Evolutionary conservation across 768 basidiomycete species (phyloP).

Genomic region (Russula abietina): DNA sequence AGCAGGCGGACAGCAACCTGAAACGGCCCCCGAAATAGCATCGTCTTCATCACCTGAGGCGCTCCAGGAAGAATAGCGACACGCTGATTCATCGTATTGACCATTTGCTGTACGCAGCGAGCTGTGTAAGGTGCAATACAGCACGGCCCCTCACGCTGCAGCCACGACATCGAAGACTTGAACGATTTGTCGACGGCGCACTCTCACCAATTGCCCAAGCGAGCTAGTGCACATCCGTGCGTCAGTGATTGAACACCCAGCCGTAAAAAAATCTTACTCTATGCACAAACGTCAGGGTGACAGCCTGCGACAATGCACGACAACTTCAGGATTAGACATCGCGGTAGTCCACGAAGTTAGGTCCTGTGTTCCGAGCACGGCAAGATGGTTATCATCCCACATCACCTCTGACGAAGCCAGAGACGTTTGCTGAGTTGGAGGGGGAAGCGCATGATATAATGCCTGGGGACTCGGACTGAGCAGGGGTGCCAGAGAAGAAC

Average conservation of each 20-base stretch:
- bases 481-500: constrained; percentile 68
- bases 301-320: constrained; percentile 83
- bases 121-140: constrained; percentile 74
- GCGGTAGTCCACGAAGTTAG: constrained; percentile 72
- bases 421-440: constrained; percentile 46
- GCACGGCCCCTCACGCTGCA: no score
- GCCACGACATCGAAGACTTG: constrained; percentile 85
- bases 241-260: not conserved
- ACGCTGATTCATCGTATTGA: constrained; percentile 73
- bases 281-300: constrained; percentile 76
- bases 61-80: constrained; percentile 71
- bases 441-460: constrained; percentile 69
- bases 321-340: constrained; percentile 68
- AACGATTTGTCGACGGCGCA: constrained; percentile 72
- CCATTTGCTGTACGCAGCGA: constrained; percentile 69
- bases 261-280: constrained; percentile 45
- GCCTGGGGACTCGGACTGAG: constrained; percentile 82
- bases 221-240: constrained; percentile 40
- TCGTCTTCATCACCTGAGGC: constrained; percentile 42
- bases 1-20: constrained; percentile 21
- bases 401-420: constrained; percentile 55
- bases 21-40: constrained; percentile 6
- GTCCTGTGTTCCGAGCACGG: constrained; percentile 74
- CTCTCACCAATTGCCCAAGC: constrained; percentile 69
- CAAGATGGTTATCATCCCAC: constrained; percentile 80